A percentile compares a stretch with the other conserved stretches of the same genome.
These are phyloP conservation scores for Metarhizium guizhouense DNA, from an alignment of 2,329 filamentous ascomycete species.

Conservation along the genomic window DNA sequence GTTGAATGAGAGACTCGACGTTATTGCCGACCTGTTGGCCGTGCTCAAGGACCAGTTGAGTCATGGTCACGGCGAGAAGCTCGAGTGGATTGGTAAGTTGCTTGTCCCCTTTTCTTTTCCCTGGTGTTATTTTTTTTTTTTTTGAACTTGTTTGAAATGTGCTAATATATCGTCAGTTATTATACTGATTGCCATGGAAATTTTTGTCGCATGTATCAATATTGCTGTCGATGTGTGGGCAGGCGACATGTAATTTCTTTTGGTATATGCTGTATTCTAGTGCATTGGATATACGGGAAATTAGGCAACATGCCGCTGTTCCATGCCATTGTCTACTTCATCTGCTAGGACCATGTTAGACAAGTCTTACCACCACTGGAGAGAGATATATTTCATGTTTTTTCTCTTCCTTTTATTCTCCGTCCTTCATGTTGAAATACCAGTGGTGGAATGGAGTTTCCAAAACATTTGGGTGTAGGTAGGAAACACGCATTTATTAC, in stretches of 20 bases:
- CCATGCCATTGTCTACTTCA: neutral
- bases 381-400: no score
- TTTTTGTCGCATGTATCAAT: constrained; percentile 85
- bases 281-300: neutral
- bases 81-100: constrained; percentile 77
- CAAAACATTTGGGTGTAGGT: neutral
- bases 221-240: constrained; percentile 89
- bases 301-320: neutral
- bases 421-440: neutral
- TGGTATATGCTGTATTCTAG: neutral
- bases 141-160: neutral
- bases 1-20: constrained; percentile 73
- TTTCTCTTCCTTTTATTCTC: no score
- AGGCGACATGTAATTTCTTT: constrained; percentile 15
- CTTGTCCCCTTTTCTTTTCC: neutral
- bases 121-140: neutral
- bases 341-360: neutral
- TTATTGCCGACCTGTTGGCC: constrained; percentile 86
- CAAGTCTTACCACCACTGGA: no score
- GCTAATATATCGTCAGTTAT: constrained; percentile 54
- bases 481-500: neutral
- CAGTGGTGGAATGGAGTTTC: neutral
- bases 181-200: constrained; percentile 89
- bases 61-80: constrained; percentile 81
- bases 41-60: constrained; percentile 94